Evolutionary conservation across 441 rosid genomes (phyloP).

Genomic region (Erodium trifolium): DNA sequence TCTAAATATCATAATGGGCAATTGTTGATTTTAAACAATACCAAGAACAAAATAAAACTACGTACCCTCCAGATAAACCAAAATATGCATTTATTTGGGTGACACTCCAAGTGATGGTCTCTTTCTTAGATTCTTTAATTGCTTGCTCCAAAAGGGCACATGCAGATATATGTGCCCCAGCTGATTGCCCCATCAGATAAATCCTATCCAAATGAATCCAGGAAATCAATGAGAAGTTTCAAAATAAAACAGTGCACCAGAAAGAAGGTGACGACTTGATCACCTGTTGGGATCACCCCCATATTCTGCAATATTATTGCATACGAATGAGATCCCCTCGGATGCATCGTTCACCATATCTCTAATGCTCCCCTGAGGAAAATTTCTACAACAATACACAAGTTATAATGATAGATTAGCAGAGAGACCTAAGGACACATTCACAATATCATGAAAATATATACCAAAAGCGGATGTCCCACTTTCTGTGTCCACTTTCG

Average conservation of each 20-base stretch:
- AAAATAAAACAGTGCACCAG: conserved; percentile 7
- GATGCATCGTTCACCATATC: conserved; percentile 82
- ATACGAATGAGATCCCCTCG: conserved; percentile 75
- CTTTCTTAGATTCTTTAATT: conserved; percentile 56
- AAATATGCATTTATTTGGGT: conserved; percentile 79
- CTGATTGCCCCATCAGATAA: conserved; percentile 95
- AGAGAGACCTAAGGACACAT: conserved; percentile 8
- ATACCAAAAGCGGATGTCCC: not conserved
- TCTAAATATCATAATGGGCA: no score
- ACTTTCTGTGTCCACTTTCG: no score
- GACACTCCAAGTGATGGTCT: conserved; percentile 63
- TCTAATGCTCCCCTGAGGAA: conserved; percentile 92
- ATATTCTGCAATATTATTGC: conserved; percentile 57
- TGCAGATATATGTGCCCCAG: conserved; percentile 90
- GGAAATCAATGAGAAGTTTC: conserved; percentile 14
- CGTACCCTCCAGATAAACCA: conserved; percentile 94
- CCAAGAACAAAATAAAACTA: not conserved
- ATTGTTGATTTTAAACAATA: no score
- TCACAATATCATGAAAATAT: conserved; percentile 4
- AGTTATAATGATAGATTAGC: not conserved
- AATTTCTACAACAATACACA: conserved; percentile 50
- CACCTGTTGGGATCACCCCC: conserved; percentile 93
- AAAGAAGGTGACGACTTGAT: not conserved
- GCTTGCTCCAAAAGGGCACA: conserved; percentile 88
- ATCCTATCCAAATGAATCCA: conserved; percentile 38